Percentiles rank a stretch among this genome's conserved stretches.
phyloP scores from a whole-genome alignment of 208 protist genomes.

The Trichomonas vaginalis region DNA sequence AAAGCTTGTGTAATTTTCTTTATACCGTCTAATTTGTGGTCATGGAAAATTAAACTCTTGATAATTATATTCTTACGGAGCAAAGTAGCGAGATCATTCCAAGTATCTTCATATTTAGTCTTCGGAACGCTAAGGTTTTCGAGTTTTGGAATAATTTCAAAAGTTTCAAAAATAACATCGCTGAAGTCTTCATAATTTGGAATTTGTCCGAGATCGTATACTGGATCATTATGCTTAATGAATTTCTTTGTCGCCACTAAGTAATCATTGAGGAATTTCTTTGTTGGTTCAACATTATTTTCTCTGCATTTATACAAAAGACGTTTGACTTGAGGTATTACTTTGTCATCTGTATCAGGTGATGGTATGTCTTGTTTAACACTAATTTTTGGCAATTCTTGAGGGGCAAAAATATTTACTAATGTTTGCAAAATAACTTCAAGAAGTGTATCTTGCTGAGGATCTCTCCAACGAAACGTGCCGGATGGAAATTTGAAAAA shows the following conservation, averaged over 20 bases:
- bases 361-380: not conserved
- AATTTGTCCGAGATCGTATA: not conserved
- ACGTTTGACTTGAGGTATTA: not conserved
- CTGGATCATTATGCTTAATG: not conserved
- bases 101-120: not conserved
- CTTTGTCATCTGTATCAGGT: not conserved
- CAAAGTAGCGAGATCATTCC: not conserved
- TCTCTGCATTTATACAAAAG: not conserved
- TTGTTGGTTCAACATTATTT: not conserved
- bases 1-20: no score
- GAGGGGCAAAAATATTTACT: not conserved
- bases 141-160: not conserved
- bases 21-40: not conserved
- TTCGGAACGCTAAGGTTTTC: not conserved
- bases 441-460: not conserved
- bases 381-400: not conserved
- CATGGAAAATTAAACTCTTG: not conserved
- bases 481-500: not conserved
- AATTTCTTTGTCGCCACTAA: not conserved
- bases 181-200: not conserved
- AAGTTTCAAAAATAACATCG: not conserved
- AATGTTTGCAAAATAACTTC: not conserved
- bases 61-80: not conserved
- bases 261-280: not conserved
- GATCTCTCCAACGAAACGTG: not conserved